These are phyloP conservation scores for Hemisphaericaspora subhashii DNA, from an alignment of 1,139 yeast genomes.

Conservation along the genomic window DNA sequence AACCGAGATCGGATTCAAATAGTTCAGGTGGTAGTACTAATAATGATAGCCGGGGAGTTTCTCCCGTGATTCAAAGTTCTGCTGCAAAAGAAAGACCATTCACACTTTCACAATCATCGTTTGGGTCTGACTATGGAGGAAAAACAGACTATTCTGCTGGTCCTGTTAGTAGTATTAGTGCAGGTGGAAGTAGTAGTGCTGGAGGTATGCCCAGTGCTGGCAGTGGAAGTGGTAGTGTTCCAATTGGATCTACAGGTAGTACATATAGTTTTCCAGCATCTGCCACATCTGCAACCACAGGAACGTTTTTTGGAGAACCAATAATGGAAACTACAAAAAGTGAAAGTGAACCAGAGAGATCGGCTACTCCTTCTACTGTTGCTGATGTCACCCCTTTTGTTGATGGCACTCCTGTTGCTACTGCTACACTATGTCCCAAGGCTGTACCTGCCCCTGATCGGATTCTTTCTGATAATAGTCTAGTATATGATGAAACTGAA, in stretches of 20 bases:
- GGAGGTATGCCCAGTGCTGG: too few species aligned
- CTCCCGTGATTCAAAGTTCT: constrained; percentile 17
- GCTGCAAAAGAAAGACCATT: background rate
- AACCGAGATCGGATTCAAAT: constrained; percentile 6
- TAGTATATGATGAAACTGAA: constrained; percentile 2
- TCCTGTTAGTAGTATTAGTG: too few species aligned
- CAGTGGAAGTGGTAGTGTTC: too few species aligned
- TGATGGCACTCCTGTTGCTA: too few species aligned
- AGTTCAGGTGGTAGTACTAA: constrained; percentile 11
- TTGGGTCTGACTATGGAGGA: background rate
- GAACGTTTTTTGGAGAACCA: background rate
- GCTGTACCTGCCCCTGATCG: too few species aligned
- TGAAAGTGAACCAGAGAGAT: constrained; percentile 1
- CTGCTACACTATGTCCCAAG: too few species aligned
- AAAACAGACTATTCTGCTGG: background rate
- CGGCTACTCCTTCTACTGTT: background rate
- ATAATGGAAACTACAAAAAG: background rate
- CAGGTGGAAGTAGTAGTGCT: background rate
- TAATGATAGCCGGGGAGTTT: constrained; percentile 24
- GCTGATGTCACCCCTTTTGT: too few species aligned
- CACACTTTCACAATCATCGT: background rate
- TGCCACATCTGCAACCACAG: background rate
- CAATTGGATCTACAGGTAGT: background rate
- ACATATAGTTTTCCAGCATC: background rate
- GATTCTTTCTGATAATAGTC: background rate